These are phyloP conservation scores for Gnomoniopsis sp. DNA, from an alignment of 2,329 filamentous ascomycete genomes.

Conservation along the genomic window DNA sequence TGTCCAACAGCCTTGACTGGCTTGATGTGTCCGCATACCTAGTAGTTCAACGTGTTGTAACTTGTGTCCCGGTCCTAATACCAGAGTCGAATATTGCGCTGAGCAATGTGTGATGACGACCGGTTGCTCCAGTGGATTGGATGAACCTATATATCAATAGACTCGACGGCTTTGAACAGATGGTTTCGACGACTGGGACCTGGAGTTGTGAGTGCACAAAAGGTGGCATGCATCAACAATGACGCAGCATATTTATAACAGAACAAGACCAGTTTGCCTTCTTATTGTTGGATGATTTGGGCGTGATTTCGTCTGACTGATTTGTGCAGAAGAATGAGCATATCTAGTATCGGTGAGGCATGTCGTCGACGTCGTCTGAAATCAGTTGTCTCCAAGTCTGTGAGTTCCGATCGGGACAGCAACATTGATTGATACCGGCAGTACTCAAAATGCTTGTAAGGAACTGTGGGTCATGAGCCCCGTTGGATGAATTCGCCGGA, in stretches of 20 bases:
- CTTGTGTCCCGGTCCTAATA: neutral
- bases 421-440: too few relatives aligned
- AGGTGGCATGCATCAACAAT: neutral
- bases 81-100: neutral
- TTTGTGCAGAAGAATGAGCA: too few relatives aligned
- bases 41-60: neutral
- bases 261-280: too few relatives aligned
- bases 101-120: neutral
- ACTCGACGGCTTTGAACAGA: neutral
- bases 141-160: neutral
- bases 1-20: slow-evolving; percentile 37
- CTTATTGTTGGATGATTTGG: too few relatives aligned
- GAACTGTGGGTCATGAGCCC: too few relatives aligned
- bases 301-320: too few relatives aligned
- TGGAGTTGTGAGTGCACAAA: neutral
- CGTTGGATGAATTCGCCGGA: too few relatives aligned
- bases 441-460: too few relatives aligned
- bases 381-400: too few relatives aligned
- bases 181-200: neutral
- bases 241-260: neutral
- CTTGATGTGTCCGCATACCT: slow-evolving; percentile 11
- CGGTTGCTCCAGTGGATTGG: neutral
- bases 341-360: too few relatives aligned
- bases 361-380: too few relatives aligned
- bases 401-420: too few relatives aligned